Percentiles rank a stretch among this genome's conserved stretches.
These are phyloP conservation scores for Phytomonas sp. DNA, from an alignment of 208 protist genomes.

Conservation along the genomic window DNA sequence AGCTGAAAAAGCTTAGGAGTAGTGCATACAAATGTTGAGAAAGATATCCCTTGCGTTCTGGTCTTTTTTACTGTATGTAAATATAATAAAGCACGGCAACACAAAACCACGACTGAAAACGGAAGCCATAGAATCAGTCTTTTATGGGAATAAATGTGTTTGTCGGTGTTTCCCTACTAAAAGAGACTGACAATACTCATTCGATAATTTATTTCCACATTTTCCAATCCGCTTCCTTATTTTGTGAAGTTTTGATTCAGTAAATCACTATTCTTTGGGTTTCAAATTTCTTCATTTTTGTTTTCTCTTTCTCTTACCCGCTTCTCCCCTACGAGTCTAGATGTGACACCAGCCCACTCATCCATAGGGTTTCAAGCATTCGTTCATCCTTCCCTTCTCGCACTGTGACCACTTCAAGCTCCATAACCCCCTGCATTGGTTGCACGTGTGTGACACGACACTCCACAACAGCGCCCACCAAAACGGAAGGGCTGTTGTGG, in stretches of 20 bases:
- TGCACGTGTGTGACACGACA: constrained; percentile 49
- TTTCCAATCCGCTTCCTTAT: not conserved
- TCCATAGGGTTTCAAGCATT: constrained; percentile 50
- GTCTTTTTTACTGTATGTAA: not conserved
- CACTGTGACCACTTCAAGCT: constrained; percentile 42
- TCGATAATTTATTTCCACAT: not conserved
- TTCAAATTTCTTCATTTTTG: constrained; percentile 8
- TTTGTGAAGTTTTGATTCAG: not conserved
- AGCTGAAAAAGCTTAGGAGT: not conserved
- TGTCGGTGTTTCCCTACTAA: not conserved
- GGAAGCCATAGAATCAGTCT: not conserved
- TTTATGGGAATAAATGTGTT: not conserved
- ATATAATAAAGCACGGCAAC: not conserved
- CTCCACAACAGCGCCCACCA: constrained; percentile 65
- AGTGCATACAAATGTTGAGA: not conserved
- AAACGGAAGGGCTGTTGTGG: constrained; percentile 47
- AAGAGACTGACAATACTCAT: not conserved
- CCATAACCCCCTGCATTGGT: constrained; percentile 60
- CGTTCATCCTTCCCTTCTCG: constrained; percentile 52
- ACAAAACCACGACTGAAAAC: not conserved
- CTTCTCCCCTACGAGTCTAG: constrained; percentile 43
- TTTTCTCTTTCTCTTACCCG: constrained; percentile 5
- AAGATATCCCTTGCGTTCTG: not conserved
- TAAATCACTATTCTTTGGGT: not conserved
- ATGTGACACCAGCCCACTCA: constrained; percentile 39